Conservation (phyloP, 1,139 yeast species). For the Spathaspora sp. region DNA sequence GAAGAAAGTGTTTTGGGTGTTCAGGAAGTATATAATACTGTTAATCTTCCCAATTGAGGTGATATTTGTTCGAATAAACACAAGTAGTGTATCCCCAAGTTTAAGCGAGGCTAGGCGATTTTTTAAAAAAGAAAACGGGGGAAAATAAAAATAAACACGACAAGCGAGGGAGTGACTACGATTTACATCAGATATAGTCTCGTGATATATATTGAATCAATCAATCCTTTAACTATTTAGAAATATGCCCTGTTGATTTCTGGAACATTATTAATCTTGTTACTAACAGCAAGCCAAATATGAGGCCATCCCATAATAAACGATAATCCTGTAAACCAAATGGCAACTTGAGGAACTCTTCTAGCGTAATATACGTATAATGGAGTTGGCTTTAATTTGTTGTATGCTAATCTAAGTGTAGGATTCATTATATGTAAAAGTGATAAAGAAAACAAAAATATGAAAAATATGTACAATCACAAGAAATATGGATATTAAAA, state of each 20-base stretch:
- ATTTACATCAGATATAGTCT: too few relatives aligned
- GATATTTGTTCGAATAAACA: too few relatives aligned
- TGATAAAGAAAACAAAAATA: neutral
- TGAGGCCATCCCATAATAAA: constrained; percentile 35
- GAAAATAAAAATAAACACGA: too few relatives aligned
- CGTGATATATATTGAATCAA: too few relatives aligned
- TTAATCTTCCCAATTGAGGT: too few relatives aligned
- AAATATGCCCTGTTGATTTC: constrained; percentile 17
- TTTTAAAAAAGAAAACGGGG: too few relatives aligned
- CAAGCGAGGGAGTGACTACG: too few relatives aligned
- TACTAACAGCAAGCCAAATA: constrained; percentile 22
- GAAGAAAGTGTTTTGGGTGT: too few relatives aligned
- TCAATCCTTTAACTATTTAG: too few relatives aligned
- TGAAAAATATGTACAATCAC: neutral
- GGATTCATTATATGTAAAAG: constrained; percentile 10
- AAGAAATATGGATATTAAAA: neutral
- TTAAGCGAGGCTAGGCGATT: too few relatives aligned
- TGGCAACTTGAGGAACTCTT: constrained; percentile 33
- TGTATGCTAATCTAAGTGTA: constrained; percentile 10
- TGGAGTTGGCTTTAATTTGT: constrained; percentile 15
- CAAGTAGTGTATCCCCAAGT: too few relatives aligned
- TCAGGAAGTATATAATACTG: too few relatives aligned
- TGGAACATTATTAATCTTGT: constrained; percentile 29
- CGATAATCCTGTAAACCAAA: constrained; percentile 32
- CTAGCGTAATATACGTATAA: constrained; percentile 24